Evolutionary conservation across 192 early-diverging fungal species (phyloP).

Genomic region (Mortierella claussenii): DNA sequence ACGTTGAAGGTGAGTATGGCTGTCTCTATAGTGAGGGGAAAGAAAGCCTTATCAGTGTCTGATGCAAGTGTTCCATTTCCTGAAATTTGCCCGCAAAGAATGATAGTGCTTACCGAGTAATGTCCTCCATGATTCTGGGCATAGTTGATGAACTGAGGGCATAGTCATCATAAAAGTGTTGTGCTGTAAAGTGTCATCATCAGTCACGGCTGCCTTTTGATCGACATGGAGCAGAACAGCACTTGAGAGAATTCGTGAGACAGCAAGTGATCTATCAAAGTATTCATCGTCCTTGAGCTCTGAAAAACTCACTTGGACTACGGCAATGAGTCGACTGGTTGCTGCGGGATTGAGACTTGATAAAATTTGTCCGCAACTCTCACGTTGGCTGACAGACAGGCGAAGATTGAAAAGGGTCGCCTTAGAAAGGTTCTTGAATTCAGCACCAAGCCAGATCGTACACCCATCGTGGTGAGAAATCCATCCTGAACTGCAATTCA

Average conservation of each 20-base stretch:
- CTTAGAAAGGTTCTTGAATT: slow-evolving; percentile 14
- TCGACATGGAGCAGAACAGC: slow-evolving; percentile 1
- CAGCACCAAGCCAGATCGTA: slow-evolving; percentile 7
- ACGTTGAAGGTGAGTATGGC: neutral
- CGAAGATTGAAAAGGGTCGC: slow-evolving; percentile 3
- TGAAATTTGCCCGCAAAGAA: too few relatives aligned
- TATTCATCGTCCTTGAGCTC: neutral
- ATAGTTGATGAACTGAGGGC: neutral
- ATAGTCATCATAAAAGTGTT: neutral
- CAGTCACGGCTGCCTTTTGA: neutral
- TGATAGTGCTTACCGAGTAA: neutral
- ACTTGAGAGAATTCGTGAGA: neutral
- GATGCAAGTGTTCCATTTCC: too few relatives aligned
- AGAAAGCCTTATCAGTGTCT: neutral
- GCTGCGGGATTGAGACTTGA: neutral
- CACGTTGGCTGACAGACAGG: neutral
- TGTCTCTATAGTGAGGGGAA: neutral
- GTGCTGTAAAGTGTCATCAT: neutral
- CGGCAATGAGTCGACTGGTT: neutral
- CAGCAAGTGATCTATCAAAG: slow-evolving; percentile 7
- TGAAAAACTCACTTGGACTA: neutral
- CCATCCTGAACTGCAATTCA: slow-evolving; percentile 26
- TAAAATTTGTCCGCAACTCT: slow-evolving; percentile 4
- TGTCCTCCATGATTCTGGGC: neutral
- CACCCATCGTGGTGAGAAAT: neutral